These are phyloP conservation scores for Solanum microdontum DNA, from an alignment of 257 asterid species.

Conservation along the genomic window DNA sequence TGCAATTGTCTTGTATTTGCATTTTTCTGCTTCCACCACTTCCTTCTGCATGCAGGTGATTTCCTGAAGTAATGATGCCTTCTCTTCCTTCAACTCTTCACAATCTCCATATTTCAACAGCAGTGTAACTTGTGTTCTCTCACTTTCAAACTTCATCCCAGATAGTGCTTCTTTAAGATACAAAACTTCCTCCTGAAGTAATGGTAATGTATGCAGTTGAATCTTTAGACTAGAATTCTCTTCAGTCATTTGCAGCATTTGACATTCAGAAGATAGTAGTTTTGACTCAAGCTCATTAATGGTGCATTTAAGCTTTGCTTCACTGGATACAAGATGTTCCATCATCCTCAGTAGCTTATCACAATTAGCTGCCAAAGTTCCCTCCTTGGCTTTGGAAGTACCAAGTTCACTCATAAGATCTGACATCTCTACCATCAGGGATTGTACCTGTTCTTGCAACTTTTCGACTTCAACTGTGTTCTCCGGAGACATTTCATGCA, in stretches of 20 bases:
- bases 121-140: conserved; percentile 21
- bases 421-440: not conserved
- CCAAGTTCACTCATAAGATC: conserved; percentile 2
- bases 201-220: conserved; percentile 10
- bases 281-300: conserved; percentile 19
- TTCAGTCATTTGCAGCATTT: conserved; percentile 26
- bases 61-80: conserved; percentile 7
- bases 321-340: conserved; percentile 7
- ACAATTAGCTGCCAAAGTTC: conserved; percentile 4
- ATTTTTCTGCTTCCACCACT: conserved; percentile 15
- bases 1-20: conserved; percentile 13
- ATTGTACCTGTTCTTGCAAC: not conserved
- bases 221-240: conserved; percentile 12
- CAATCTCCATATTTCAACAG: conserved; percentile 18
- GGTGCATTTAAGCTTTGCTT: conserved; percentile 14
- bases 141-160: conserved; percentile 9
- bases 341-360: conserved; percentile 5
- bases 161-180: conserved; percentile 14
- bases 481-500: not conserved
- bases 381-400: conserved; percentile 1
- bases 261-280: conserved; percentile 12
- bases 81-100: conserved; percentile 20
- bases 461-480: not conserved
- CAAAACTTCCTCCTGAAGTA: conserved; percentile 27
- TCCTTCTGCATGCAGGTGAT: conserved; percentile 12